A percentile compares a stretch with the other conserved stretches of the same genome.
Evolutionary conservation across 805 yeast species (phyloP).

Genomic region (Schizosaccharomyces octosporus): DNA sequence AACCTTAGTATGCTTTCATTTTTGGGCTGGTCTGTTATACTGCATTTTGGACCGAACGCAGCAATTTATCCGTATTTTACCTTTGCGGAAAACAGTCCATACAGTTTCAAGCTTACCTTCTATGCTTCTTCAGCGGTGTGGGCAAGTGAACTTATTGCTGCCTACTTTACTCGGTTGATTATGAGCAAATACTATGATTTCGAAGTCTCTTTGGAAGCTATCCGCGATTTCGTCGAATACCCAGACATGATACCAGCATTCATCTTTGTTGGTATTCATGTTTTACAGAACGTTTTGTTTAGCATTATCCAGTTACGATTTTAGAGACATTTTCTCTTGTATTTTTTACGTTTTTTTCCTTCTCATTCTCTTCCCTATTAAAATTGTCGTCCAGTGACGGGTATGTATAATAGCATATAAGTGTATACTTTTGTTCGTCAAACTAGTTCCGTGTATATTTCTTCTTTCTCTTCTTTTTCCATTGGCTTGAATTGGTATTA

Average conservation of each 20-base stretch:
- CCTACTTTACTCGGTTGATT: neutral
- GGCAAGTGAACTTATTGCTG: neutral
- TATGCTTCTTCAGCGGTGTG: conserved; percentile 1
- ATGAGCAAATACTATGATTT: neutral
- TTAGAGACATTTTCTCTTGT: neutral
- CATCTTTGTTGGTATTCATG: neutral
- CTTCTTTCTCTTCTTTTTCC: too few relatives aligned
- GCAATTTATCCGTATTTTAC: conserved; percentile 1
- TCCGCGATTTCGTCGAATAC: neutral
- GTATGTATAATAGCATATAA: too few relatives aligned
- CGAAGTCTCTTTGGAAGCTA: neutral
- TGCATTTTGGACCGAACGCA: conserved; percentile 2
- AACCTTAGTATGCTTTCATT: conserved; percentile 2
- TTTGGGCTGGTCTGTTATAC: conserved; percentile 1
- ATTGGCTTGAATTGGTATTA: too few relatives aligned
- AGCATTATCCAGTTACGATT: neutral
- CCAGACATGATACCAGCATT: neutral
- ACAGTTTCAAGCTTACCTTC: neutral
- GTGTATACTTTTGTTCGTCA: too few relatives aligned
- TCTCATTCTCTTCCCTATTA: neutral
- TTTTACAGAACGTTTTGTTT: conserved; percentile 1
- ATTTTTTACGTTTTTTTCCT: neutral
- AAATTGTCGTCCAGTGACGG: neutral
- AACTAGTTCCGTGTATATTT: too few relatives aligned
- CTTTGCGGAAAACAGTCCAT: neutral